phyloP scores from a whole-genome alignment of 2,329 filamentous ascomycete species.

The Claviceps quebecensis region DNA sequence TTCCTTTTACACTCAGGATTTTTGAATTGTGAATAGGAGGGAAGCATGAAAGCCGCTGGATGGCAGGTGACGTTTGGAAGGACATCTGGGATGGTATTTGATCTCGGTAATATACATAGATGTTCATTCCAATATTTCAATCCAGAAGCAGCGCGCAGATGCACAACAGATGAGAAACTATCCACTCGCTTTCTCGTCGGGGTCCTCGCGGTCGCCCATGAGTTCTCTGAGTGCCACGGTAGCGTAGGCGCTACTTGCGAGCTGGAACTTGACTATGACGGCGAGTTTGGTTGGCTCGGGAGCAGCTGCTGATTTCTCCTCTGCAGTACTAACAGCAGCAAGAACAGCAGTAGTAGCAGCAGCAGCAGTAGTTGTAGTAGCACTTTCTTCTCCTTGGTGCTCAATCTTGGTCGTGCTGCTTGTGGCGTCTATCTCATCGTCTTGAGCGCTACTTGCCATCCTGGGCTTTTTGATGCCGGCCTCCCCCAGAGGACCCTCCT shows the following conservation, averaged over 20 bases:
- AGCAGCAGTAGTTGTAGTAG: neutral
- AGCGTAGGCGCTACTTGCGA: conserved; percentile 70
- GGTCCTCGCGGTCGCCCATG: conserved; percentile 35
- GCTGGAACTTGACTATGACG: conserved; percentile 59
- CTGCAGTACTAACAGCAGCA: neutral
- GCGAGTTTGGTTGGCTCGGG: conserved; percentile 33
- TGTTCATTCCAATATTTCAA: neutral
- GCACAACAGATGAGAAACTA: neutral
- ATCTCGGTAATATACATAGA: neutral
- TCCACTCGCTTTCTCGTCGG: conserved; percentile 2
- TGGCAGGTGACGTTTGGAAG: neutral
- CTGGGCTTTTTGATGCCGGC: conserved; percentile 5
- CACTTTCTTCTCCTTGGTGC: neutral
- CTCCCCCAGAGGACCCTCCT: conserved; percentile 2
- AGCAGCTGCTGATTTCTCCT: conserved; percentile 10
- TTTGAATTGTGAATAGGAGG: conserved; percentile 2
- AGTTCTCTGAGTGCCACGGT: conserved; percentile 72
- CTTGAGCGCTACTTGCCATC: neutral
- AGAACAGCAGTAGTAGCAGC: neutral
- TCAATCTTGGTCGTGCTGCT: neutral
- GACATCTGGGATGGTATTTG: neutral
- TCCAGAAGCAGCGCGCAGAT: neutral
- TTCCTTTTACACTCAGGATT: neutral
- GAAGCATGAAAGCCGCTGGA: conserved; percentile 1
- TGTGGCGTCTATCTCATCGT: neutral